Conservation (phyloP, 176 grass and related monocot species). For the Paspalum vaginatum region DNA sequence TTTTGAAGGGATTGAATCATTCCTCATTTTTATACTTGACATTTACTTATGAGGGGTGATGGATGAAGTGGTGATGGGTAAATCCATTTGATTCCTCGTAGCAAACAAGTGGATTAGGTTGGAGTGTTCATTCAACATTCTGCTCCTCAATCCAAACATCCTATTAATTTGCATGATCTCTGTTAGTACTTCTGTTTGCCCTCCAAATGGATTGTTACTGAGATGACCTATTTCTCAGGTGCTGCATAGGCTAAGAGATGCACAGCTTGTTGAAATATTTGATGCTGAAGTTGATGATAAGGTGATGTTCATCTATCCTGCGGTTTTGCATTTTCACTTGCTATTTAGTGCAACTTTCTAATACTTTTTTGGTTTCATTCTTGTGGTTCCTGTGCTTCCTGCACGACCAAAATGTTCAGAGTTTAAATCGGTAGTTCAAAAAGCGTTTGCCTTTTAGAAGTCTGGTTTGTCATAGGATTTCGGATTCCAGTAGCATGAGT, state of each 20-base stretch:
- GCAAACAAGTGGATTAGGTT: background rate
- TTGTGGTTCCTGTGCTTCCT: constrained; percentile 9
- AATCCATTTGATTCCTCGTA: constrained; percentile 6
- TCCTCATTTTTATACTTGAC: background rate
- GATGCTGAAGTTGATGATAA: constrained; percentile 67
- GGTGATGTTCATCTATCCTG: constrained; percentile 46
- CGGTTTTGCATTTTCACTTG: constrained; percentile 33
- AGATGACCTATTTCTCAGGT: constrained; percentile 51
- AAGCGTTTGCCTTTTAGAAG: constrained; percentile 12
- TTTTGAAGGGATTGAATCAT: background rate
- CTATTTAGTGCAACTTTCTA: constrained; percentile 3
- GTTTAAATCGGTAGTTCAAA: constrained; percentile 16
- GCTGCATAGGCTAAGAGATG: constrained; percentile 82
- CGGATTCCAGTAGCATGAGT: background rate
- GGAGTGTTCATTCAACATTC: constrained; percentile 14
- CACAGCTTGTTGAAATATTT: constrained; percentile 80
- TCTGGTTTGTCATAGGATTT: background rate
- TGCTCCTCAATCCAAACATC: background rate
- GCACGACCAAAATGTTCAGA: background rate
- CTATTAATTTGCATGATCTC: constrained; percentile 30
- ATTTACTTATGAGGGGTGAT: background rate
- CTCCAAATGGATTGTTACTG: constrained; percentile 23
- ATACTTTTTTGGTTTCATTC: constrained; percentile 16
- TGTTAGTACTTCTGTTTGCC: constrained; percentile 30
- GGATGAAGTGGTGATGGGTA: background rate